phyloP scores from a whole-genome alignment of 164 flowering plant genomes.

The Brasenia schreberi region DNA sequence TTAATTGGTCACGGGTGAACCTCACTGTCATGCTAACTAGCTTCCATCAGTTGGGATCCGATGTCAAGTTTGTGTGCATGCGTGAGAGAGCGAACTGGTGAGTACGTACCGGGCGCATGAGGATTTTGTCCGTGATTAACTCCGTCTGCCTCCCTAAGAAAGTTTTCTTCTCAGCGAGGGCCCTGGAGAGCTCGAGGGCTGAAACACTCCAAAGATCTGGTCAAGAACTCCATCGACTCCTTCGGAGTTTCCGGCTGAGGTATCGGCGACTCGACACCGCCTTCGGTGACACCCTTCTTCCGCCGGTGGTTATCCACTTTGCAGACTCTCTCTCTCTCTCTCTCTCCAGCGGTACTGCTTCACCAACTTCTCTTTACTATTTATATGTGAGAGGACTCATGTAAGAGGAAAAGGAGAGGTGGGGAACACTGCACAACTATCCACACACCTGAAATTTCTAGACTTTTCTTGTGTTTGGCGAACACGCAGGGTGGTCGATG shows the following conservation, averaged over 20 bases:
- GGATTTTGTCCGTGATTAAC: neutral
- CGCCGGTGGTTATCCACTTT: neutral
- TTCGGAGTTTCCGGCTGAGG: slow-evolving; percentile 82
- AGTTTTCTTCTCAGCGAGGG: slow-evolving; percentile 45
- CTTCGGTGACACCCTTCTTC: slow-evolving; percentile 25
- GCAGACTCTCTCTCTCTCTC: neutral
- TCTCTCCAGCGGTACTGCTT: neutral
- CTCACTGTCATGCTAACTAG: too few species aligned
- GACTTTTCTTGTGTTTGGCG: neutral
- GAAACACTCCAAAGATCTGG: slow-evolving; percentile 95
- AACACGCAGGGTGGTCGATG: neutral
- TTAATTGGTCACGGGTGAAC: too few species aligned
- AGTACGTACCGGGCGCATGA: neutral
- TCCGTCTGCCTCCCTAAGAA: neutral
- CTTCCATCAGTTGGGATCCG: too few species aligned
- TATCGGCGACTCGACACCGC: slow-evolving; percentile 17
- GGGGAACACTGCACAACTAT: neutral
- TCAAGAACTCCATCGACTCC: slow-evolving; percentile 88
- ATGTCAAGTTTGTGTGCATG: neutral
- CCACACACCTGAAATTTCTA: neutral
- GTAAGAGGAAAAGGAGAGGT: neutral
- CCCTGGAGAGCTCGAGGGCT: slow-evolving; percentile 68
- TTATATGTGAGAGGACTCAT: neutral
- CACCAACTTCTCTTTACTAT: neutral
- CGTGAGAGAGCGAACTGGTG: neutral